Base-by-base conservation (phyloP, 805 yeast species). In the Metschnikowia gelsemii region DNA sequence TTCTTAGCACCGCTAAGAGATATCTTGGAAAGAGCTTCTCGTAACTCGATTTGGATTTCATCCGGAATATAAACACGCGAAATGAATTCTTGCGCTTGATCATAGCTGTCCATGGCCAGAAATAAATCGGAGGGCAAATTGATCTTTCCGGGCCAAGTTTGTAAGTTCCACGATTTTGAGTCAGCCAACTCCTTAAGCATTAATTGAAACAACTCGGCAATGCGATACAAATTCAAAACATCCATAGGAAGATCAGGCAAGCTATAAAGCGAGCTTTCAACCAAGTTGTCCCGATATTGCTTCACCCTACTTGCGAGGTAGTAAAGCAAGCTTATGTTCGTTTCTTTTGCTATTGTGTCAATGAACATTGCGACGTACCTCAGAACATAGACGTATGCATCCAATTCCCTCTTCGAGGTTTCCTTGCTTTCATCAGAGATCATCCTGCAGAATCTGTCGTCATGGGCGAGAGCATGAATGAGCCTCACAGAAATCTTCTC, bases 131-230 rank as follows among this genome's bases (percentile, higher is more conserved):
- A 62, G 0, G 91, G 82, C 14, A 88, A 59, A 14, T 78, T 76
- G 13, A 84, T 60, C 52, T 82, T 84, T 1, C 91, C 95, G 0
- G 96, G 95, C 80, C 90, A 89, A 0, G 89, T 80, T 18, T 82
- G 76, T 42, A 85, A 68, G 17, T 75, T 75, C 95, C 96, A 87
- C 32, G 70, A 72, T 52, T 74, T 80, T 18, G 63, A 54, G 18
- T 76, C 81, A 31, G 82, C 76, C 18, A 79, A 63, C 42, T 76
- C 79, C 40, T 80, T 75, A 33, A 88, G 69, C 5, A 79, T 64
- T 43, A 84, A 61, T 58, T 86, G 95, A 1, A 88, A 70, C 29
- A 89, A 60, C 52, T 89, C 96, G 1, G 95, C 75, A 9, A 87
- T 66, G 28, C 79, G 60, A 55, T 87, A 89, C 26, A 88, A 62